Evolutionary conservation across 352 stramenopile genomes (phyloP), one percentile per base, ranked within the genome.

Genomic region (Aphanomyces cochlioides): DNA sequence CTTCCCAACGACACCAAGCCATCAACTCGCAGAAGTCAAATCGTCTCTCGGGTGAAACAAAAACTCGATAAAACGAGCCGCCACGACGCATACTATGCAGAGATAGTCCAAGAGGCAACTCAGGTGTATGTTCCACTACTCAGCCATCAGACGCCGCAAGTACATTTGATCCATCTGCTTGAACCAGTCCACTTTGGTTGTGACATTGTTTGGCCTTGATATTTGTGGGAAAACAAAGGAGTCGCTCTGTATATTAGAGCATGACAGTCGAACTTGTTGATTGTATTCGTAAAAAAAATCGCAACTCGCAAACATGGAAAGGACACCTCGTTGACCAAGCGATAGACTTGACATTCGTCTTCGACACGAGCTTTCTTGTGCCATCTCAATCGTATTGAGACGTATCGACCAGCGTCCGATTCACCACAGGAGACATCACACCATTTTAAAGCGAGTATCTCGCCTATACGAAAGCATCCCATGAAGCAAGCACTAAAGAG

Each of bases 81-180:
- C 56, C 56, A 61, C 56, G 56, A 61, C 56, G 56, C 37, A 61
- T 53, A 19, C 56, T 61, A 53, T 61, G 56, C 21, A 48, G 17
- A 53, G 56, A 2, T 15, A 61, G 13, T 15, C 21, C 19, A 19
- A 48, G 1, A 13, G 56, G 19, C 56, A 61, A 19, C 21, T 15
- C 13, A 53, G 56, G 21, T n/a, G n/a, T n/a, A n/a, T n/a, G n/a
- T n/a, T n/a, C n/a, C n/a, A n/a, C n/a, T n/a, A n/a, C n/a, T n/a
- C n/a, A n/a, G n/a, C 17, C 13, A 61, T 61, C 21, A 17, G 21
- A 38, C 21, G 13, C 21, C 37, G 21, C 56, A 61, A 17, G 17
- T 19, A 2, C 13, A 38, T 48, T 19, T 61, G 12, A 17, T 61
- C 37, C 37, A 61, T 53, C 13, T 15, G 12, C 19, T 61, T 61